Evolutionary conservation across 2,329 filamentous ascomycete genomes (phyloP).

Genomic region (Neonectria sp.): DNA sequence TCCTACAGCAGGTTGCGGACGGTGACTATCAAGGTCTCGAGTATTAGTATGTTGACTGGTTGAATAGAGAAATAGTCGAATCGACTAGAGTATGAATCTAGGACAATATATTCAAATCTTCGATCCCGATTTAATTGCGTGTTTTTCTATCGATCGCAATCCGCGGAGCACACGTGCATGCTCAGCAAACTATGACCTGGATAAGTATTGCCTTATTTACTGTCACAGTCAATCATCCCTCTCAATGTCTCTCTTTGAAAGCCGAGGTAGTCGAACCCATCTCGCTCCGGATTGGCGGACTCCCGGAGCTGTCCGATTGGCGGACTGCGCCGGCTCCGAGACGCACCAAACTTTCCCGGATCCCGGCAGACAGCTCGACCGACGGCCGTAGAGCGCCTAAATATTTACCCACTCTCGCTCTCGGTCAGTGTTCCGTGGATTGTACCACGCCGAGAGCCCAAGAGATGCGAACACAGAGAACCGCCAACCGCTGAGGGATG

Average conservation of each 20-base stretch:
- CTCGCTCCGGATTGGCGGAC: conserved; percentile 19
- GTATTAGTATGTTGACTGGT: background rate
- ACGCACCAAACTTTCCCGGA: background rate
- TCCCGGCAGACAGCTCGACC: background rate
- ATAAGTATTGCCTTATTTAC: background rate
- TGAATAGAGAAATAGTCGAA: no score
- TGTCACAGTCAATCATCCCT: background rate
- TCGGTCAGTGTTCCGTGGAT: background rate
- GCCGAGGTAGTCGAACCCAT: background rate
- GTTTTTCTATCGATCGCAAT: no score
- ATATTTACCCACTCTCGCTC: conserved; percentile 27
- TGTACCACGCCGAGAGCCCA: background rate
- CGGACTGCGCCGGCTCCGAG: conserved; percentile 21
- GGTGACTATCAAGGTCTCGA: conserved; percentile 6
- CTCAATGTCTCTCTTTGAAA: background rate
- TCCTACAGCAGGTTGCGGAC: conserved; percentile 21
- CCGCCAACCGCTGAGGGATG: background rate
- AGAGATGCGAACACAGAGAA: background rate
- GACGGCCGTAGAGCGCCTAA: conserved; percentile 18
- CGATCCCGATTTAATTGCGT: no score
- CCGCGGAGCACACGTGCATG: no score
- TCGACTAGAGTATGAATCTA: background rate
- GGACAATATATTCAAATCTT: no score
- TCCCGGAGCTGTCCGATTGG: conserved; percentile 12
- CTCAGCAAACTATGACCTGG: background rate